phyloP scores from a whole-genome alignment of 805 yeast genomes.

The Candida bentonensis region DNA sequence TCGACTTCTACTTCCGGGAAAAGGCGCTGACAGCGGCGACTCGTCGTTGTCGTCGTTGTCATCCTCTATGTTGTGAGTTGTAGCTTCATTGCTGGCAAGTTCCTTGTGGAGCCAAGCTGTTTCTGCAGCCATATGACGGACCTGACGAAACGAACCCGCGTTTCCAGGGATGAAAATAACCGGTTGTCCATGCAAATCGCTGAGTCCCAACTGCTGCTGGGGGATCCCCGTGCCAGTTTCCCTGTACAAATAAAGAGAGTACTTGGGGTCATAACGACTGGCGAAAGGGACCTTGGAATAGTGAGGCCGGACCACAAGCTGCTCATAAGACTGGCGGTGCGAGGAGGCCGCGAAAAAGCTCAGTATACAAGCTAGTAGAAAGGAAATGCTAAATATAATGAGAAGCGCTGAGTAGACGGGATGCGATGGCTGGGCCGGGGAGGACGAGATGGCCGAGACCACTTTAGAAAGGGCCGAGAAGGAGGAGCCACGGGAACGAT shows the following conservation, averaged over 20 bases:
- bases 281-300: not conserved
- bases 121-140: slow-evolving; percentile 80
- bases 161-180: slow-evolving; percentile 93
- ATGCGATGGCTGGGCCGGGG: not conserved
- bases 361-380: not conserved
- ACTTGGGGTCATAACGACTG: not conserved
- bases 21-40: too few relatives aligned
- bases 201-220: too few relatives aligned
- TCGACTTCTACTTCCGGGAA: too few relatives aligned
- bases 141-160: slow-evolving; percentile 89
- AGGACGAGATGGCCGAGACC: not conserved
- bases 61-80: too few relatives aligned
- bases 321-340: not conserved
- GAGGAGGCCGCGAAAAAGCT: not conserved
- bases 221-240: slow-evolving; percentile 53
- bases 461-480: too few relatives aligned
- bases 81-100: too few relatives aligned
- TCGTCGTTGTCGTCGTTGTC: slow-evolving; percentile 13
- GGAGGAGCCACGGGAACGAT: too few relatives aligned
- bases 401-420: not conserved
- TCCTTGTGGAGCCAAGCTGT: slow-evolving; percentile 39
- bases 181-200: slow-evolving; percentile 61
- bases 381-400: not conserved
- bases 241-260: slow-evolving; percentile 48
- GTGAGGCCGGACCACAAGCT: not conserved